Conservation (phyloP, 805 yeast species). For the Isabelozyma gotoi region DNA sequence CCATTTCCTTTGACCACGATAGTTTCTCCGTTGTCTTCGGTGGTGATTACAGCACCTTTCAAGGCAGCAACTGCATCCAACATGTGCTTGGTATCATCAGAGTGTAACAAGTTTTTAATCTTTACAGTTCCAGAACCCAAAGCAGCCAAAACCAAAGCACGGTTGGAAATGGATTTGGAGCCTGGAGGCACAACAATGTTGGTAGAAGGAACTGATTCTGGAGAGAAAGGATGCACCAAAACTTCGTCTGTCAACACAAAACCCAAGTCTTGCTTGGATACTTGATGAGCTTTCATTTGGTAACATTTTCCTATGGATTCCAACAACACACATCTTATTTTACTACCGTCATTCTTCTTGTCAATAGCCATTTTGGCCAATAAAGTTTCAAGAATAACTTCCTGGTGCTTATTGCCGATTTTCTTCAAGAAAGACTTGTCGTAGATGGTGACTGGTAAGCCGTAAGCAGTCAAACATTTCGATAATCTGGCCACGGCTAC, state of each 20-base stretch:
- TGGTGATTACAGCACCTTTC: constrained; percentile 75
- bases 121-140: constrained; percentile 82
- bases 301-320: constrained; percentile 85
- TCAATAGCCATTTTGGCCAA: constrained; percentile 90
- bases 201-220: constrained; percentile 29
- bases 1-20: constrained; percentile 83
- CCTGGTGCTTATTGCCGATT: constrained; percentile 59
- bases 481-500: constrained; percentile 90
- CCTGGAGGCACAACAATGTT: constrained; percentile 83
- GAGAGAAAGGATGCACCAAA: constrained; percentile 57
- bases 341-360: constrained; percentile 92
- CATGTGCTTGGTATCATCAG: constrained; percentile 97
- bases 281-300: constrained; percentile 84
- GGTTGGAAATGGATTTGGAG: constrained; percentile 92
- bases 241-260: constrained; percentile 83
- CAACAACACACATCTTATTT: constrained; percentile 82
- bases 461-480: constrained; percentile 81
- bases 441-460: constrained; percentile 75
- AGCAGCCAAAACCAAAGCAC: constrained; percentile 92
- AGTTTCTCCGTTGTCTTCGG: constrained; percentile 90
- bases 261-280: constrained; percentile 75
- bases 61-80: constrained; percentile 77
- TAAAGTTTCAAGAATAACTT: constrained; percentile 73
- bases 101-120: constrained; percentile 83
- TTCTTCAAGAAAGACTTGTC: constrained; percentile 67